Evolutionary conservation across 345 rosid genomes (phyloP), one percentile per base, ranked within the genome.

Genomic region (Sisymbrium altissimum): DNA sequence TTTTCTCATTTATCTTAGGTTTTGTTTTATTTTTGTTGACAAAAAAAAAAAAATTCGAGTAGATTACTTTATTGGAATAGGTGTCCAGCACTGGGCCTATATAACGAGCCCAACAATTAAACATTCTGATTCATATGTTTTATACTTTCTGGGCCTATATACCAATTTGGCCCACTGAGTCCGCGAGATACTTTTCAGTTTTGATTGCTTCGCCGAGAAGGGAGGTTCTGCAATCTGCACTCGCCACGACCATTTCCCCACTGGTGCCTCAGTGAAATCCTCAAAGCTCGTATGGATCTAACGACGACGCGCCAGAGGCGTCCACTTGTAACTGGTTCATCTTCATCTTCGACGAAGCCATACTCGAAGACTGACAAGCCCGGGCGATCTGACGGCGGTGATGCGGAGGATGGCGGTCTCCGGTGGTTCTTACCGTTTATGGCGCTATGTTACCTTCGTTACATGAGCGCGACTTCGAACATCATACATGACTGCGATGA

Each of bases 401-500:
- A 39, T 40, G 85, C 66, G 21, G 80, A 33, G 64, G 88, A 83
- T 69, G 73, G 77, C 36, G 89, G 86, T 23, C 71, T 95, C 25
- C 80, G 87, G 39, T 95, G 99, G 98, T 82, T 92, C 63, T 23
- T 85, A 72, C 90, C 90, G 59, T n/a, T 92, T 60, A 36, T 95
- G 7, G 91, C 87, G 11, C 71, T 95, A 15, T 96, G 90, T 45
- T 67, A 92, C 81, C 80, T 95, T 11, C 84, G 99, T 27, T 95
- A 95, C 83, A 88, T 95, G 92, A 95, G 99, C 82, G 97, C 97
- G 71, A 88, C 97, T 14, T 84, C 99, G n/a, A 95, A 95, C 71
- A 95, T 95, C 75, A 57, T 95, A 49, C 99, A 95, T 75, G 99
- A 95, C 84, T 95, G 99, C 74, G 98, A 95, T 41, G 99, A 92